These are phyloP conservation scores for Fusarium vanettenii DNA, from an alignment of 2,329 filamentous ascomycete species.

Conservation along the genomic window DNA sequence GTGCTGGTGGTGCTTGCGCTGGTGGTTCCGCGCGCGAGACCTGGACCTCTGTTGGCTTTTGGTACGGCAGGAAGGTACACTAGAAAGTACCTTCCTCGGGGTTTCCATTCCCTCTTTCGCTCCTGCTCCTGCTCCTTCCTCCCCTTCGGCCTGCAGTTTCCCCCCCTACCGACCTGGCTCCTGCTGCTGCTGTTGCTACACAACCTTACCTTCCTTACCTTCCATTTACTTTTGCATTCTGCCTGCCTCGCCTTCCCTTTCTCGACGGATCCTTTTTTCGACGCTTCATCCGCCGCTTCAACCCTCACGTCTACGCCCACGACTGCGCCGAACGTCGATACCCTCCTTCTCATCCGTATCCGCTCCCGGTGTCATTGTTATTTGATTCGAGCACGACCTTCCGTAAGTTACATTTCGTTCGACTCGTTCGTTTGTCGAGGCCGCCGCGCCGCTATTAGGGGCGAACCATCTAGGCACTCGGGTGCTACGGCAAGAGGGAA, in stretches of 20 bases:
- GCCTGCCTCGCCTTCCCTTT: constrained; percentile 10
- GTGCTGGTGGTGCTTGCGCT: constrained; percentile 10
- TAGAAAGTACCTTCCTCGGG: constrained; percentile 13
- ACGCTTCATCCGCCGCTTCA: constrained; percentile 38
- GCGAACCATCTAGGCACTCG: constrained; percentile 4
- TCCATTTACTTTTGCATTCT: constrained; percentile 29
- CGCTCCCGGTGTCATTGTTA: constrained; percentile 30
- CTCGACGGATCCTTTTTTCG: constrained; percentile 42
- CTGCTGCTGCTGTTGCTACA: constrained; percentile 22
- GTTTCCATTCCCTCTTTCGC: constrained; percentile 11
- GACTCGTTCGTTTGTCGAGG: not conserved
- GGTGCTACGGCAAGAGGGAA: constrained; percentile 14
- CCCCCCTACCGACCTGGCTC: constrained; percentile 37
- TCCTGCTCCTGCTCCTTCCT: constrained; percentile 7
- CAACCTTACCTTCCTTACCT: constrained; percentile 34
- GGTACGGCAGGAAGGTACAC: constrained; percentile 1
- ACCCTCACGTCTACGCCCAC: constrained; percentile 27
- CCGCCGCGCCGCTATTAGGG: constrained; percentile 13
- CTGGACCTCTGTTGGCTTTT: constrained; percentile 33
- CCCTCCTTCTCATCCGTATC: constrained; percentile 35
- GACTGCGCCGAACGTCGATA: constrained; percentile 34
- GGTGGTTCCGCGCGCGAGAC: constrained; percentile 14
- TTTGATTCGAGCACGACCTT: constrained; percentile 38
- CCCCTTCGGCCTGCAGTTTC: constrained; percentile 40
- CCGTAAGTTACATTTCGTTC: constrained; percentile 36